phyloP scores from a whole-genome alignment of 2,329 filamentous ascomycete genomes.

The Aspergillus luchuensis region DNA sequence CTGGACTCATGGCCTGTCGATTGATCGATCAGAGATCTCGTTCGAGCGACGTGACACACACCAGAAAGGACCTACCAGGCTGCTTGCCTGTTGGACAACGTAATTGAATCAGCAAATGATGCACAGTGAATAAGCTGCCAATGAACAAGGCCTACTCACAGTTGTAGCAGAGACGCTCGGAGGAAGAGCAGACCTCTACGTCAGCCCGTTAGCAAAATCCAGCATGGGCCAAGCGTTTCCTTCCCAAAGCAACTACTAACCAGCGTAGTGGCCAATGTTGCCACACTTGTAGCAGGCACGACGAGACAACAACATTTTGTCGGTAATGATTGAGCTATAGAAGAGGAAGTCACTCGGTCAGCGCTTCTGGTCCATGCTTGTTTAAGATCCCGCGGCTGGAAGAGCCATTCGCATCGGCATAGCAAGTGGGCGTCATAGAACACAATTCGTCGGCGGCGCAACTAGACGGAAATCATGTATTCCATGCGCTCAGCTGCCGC shows the following conservation, averaged over 20 bases:
- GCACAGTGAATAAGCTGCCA: slow-evolving; percentile 13
- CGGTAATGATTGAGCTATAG: slow-evolving; percentile 23
- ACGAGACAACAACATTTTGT: slow-evolving; percentile 76
- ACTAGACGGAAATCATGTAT: neutral
- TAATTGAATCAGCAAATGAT: slow-evolving; percentile 25
- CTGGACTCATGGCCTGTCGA: slow-evolving; percentile 86
- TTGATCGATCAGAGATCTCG: slow-evolving; percentile 25
- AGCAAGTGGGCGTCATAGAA: neutral
- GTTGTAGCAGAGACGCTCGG: slow-evolving; percentile 99
- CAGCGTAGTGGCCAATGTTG: slow-evolving; percentile 72
- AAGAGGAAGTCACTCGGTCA: slow-evolving; percentile 16
- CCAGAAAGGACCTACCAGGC: slow-evolving; percentile 42
- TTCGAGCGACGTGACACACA: slow-evolving; percentile 16
- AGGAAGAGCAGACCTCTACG: slow-evolving; percentile 93
- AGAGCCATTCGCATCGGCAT: neutral
- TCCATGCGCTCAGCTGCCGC: neutral
- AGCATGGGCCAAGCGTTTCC: slow-evolving; percentile 52
- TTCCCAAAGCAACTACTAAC: slow-evolving; percentile 42
- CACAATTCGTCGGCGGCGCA: neutral
- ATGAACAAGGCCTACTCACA: slow-evolving; percentile 60
- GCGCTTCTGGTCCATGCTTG: slow-evolving; percentile 11
- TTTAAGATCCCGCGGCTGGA: neutral
- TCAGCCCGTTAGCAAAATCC: slow-evolving; percentile 48
- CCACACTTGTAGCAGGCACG: slow-evolving; percentile 78
- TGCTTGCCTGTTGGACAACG: slow-evolving; percentile 43